These are phyloP conservation scores for Cryphonectria carpinicola DNA, from an alignment of 2,329 filamentous ascomycete species.

Conservation along the genomic window DNA sequence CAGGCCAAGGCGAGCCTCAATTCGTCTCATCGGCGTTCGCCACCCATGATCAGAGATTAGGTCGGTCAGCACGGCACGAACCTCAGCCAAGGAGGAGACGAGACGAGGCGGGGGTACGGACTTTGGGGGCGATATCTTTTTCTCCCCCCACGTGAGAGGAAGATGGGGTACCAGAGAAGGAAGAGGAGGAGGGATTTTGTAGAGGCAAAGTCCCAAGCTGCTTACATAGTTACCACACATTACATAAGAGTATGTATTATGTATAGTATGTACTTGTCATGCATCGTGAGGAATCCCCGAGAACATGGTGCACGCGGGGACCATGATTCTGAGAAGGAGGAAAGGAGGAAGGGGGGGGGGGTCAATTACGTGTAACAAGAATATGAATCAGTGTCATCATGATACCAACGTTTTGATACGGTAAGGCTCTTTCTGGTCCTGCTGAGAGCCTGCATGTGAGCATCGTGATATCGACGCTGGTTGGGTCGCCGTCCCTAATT, in stretches of 20 bases:
- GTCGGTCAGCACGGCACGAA: conserved; percentile 12
- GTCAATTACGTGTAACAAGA: neutral
- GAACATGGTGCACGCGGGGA: conserved; percentile 3
- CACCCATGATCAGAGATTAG: conserved; percentile 6
- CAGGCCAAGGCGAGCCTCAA: neutral
- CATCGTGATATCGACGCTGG: conserved; percentile 5
- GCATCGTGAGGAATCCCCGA: neutral
- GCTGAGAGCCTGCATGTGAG: conserved; percentile 2
- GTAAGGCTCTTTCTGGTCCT: neutral
- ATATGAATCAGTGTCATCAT: conserved; percentile 1
- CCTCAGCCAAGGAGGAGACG: conserved; percentile 6
- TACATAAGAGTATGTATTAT: neutral
- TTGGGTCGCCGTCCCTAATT: neutral
- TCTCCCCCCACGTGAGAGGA: conserved; percentile 4
- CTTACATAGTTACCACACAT: neutral
- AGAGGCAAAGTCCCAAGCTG: neutral
- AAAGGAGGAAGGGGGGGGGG: neutral
- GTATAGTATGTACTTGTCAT: neutral
- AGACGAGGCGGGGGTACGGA: neutral
- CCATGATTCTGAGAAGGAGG: conserved; percentile 2
- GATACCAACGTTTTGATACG: neutral
- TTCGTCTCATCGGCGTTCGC: conserved; percentile 7
- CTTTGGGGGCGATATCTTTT: neutral
- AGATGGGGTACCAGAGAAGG: neutral
- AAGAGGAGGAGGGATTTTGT: neutral